These are phyloP conservation scores for Hypholoma sublateritium DNA, from an alignment of 768 basidiomycete species.

Conservation along the genomic window DNA sequence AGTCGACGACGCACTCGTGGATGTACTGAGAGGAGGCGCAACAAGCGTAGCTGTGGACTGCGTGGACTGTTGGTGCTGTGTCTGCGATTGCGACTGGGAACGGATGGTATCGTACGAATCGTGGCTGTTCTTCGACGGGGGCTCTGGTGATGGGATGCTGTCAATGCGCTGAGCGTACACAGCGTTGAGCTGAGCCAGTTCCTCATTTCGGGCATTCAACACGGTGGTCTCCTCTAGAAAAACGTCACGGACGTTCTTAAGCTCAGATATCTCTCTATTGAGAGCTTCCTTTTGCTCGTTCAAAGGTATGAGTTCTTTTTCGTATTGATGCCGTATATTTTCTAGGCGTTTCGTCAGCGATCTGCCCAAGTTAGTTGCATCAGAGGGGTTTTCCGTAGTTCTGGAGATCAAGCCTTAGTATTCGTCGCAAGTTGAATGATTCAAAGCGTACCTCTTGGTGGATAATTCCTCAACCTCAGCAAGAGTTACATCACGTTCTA, in stretches of 20 bases:
- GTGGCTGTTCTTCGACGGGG: conserved; percentile 25
- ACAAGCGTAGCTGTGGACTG: conserved; percentile 15
- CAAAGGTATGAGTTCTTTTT: conserved; percentile 82
- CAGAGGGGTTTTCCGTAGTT: conserved; percentile 29
- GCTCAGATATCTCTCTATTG: conserved; percentile 78
- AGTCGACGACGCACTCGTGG: conserved; percentile 45
- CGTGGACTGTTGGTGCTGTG: conserved; percentile 18
- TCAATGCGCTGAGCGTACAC: conserved; percentile 84
- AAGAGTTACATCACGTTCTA: conserved; percentile 87
- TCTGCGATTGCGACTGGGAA: background rate
- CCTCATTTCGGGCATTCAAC: conserved; percentile 89
- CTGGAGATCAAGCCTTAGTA: conserved; percentile 9
- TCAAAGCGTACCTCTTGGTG: conserved; percentile 60
- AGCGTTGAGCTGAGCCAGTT: conserved; percentile 83
- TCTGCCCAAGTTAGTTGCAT: conserved; percentile 51
- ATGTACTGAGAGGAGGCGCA: conserved; percentile 41
- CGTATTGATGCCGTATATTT: conserved; percentile 83
- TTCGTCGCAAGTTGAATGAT: conserved; percentile 4
- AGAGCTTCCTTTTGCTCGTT: conserved; percentile 80
- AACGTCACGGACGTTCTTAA: conserved; percentile 81
- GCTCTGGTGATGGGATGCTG: conserved; percentile 38
- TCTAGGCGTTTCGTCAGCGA: conserved; percentile 86
- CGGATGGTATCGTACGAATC: conserved; percentile 30
- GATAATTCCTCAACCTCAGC: conserved; percentile 93
- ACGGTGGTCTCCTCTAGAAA: conserved; percentile 91